Percentiles rank a stretch among this genome's conserved stretches.
Conservation (phyloP, 352 stramenopile genomes). For the Pythium phragmitis region DNA sequence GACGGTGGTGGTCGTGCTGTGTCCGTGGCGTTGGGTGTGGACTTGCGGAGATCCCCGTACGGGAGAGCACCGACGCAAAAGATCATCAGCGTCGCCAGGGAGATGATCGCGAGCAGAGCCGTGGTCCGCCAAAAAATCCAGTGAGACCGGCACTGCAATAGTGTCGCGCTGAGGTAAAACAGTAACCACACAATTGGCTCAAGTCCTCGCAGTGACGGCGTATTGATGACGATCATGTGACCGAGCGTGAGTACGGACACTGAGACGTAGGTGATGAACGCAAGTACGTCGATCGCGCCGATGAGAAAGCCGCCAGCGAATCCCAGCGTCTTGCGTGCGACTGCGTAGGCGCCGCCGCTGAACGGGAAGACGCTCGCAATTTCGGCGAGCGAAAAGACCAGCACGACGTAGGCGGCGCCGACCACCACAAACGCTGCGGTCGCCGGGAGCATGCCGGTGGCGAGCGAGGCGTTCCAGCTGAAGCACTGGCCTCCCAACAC, state of each 20-base stretch:
- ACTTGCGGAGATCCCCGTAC: slow-evolving; percentile 2
- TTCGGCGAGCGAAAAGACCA: slow-evolving; percentile 29
- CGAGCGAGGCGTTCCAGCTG: slow-evolving; percentile 32
- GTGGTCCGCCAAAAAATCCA: slow-evolving; percentile 27
- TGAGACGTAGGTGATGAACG: slow-evolving; percentile 33
- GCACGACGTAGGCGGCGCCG: slow-evolving; percentile 25
- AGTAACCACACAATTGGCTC: slow-evolving; percentile 21
- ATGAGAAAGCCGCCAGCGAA: slow-evolving; percentile 30
- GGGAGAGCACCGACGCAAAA: slow-evolving; percentile 25
- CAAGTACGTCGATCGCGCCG: slow-evolving; percentile 25
- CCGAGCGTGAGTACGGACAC: slow-evolving; percentile 26
- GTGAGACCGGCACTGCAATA: slow-evolving; percentile 14
- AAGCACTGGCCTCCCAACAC: slow-evolving; percentile 35
- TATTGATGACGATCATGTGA: slow-evolving; percentile 22
- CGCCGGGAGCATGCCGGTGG: slow-evolving; percentile 20
- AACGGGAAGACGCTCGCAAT: slow-evolving; percentile 29
- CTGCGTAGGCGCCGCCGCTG: slow-evolving; percentile 29
- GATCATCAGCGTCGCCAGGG: slow-evolving; percentile 22
- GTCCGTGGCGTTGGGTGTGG: too few species aligned
- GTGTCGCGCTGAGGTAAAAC: slow-evolving; percentile 6
- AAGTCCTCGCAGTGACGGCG: neutral
- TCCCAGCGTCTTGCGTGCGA: slow-evolving; percentile 28
- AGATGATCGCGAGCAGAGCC: slow-evolving; percentile 11
- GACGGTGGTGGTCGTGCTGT: neutral
- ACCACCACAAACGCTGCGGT: slow-evolving; percentile 18